phyloP scores from a whole-genome alignment of 371 early-diverging fungal genomes.

The Umbelopsis sp. region DNA sequence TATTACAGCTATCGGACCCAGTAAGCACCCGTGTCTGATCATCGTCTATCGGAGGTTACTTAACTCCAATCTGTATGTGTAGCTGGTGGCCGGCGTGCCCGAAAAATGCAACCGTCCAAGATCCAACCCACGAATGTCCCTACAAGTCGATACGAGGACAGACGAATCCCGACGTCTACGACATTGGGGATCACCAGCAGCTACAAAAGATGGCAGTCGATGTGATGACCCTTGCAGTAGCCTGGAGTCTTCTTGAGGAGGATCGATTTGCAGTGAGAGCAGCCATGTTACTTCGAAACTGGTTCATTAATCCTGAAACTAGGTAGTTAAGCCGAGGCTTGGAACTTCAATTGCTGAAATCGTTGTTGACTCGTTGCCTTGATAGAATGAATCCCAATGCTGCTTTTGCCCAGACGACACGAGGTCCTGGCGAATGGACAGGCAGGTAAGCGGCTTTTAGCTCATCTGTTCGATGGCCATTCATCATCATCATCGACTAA shows the following conservation, averaged over 20 bases:
- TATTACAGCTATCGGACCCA: neutral
- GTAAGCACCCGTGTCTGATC: neutral
- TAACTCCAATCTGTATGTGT: neutral
- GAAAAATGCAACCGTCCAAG: neutral
- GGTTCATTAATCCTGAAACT: neutral
- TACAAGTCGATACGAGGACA: neutral
- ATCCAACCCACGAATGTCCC: neutral
- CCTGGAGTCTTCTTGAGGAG: neutral
- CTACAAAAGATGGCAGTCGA: neutral
- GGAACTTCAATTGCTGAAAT: neutral
- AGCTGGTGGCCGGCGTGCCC: constrained; percentile 7
- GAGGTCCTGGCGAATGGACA: neutral
- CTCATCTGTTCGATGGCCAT: neutral
- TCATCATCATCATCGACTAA: neutral
- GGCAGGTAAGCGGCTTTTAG: neutral
- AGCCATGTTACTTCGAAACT: neutral
- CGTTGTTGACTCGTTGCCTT: neutral
- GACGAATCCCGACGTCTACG: neutral
- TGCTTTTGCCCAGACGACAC: neutral
- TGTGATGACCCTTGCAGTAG: neutral
- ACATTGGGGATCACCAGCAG: neutral
- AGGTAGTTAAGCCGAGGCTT: neutral
- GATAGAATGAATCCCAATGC: constrained; percentile 8
- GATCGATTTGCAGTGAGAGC: constrained; percentile 5
- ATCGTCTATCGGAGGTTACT: too few relatives aligned